Conservation (phyloP, 768 basidiomycete genomes). For the Vishniacozyma victoriae region DNA sequence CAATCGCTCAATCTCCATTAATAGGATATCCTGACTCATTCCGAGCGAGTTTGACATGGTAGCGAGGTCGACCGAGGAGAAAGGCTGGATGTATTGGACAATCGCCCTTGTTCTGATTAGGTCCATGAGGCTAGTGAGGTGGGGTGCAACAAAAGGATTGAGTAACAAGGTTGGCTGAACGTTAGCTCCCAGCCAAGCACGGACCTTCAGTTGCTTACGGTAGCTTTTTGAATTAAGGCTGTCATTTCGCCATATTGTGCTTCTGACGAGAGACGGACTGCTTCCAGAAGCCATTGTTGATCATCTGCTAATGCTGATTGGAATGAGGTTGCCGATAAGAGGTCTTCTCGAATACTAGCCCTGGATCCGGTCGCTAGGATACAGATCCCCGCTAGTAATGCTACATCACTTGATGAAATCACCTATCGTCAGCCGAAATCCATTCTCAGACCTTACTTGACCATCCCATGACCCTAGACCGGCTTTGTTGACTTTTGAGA, state of each 20-base stretch:
- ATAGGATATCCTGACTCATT: conserved; percentile 65
- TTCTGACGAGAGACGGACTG: conserved; percentile 76
- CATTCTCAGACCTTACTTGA: conserved; percentile 50
- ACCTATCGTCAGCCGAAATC: conserved; percentile 51
- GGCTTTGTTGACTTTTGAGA: conserved; percentile 45
- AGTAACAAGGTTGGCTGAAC: conserved; percentile 70
- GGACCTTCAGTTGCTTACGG: conserved; percentile 51
- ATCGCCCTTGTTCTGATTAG: conserved; percentile 72
- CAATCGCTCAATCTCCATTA: conserved; percentile 66
- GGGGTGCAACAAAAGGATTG: conserved; percentile 68
- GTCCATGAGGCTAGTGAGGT: conserved; percentile 61
- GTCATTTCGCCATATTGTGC: conserved; percentile 81
- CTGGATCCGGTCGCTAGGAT: conserved; percentile 73
- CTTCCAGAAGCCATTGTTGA: conserved; percentile 77
- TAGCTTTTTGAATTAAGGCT: conserved; percentile 65
- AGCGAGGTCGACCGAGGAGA: conserved; percentile 72
- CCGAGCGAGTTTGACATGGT: conserved; percentile 85
- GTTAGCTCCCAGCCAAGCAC: not conserved
- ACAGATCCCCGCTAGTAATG: conserved; percentile 77
- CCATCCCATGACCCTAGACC: conserved; percentile 73
- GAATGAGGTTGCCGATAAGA: conserved; percentile 65
- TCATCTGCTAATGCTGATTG: conserved; percentile 66
- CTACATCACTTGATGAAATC: conserved; percentile 74
- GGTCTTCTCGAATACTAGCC: conserved; percentile 58
- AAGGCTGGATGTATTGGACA: conserved; percentile 84